phyloP scores from a whole-genome alignment of 257 asterid genomes.

The Solanum chaucha region DNA sequence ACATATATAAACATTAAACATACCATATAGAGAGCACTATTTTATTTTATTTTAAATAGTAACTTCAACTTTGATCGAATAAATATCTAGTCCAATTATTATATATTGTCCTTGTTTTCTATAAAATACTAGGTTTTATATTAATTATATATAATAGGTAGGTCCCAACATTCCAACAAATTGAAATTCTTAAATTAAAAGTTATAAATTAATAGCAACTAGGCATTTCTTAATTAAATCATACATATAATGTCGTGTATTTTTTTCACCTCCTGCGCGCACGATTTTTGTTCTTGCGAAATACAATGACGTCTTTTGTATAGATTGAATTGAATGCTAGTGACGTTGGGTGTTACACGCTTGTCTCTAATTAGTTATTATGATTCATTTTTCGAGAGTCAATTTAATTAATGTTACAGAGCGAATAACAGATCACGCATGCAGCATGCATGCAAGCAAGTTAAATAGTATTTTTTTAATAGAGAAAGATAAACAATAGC shows the following conservation, averaged over 20 bases:
- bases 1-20: background rate
- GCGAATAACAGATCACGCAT: too few species aligned
- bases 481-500: background rate
- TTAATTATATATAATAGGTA: background rate
- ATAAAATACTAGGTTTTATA: background rate
- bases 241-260: too few species aligned
- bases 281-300: too few species aligned
- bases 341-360: background rate
- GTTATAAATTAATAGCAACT: too few species aligned
- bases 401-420: too few species aligned
- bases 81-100: background rate
- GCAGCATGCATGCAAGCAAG: too few species aligned
- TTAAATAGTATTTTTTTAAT: too few species aligned
- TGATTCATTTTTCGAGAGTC: too few species aligned
- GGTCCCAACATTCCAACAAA: background rate
- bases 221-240: background rate
- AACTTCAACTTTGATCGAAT: background rate
- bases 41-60: background rate
- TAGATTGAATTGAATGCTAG: too few species aligned
- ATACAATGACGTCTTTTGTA: too few species aligned
- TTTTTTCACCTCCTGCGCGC: too few species aligned
- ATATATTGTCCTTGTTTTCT: background rate
- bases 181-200: background rate
- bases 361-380: too few species aligned
- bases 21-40: background rate